Percentiles rank a stretch among this genome's conserved stretches.
Evolutionary conservation across 257 asterid species (phyloP).

Genomic region (Nyctanthes arbortristis): DNA sequence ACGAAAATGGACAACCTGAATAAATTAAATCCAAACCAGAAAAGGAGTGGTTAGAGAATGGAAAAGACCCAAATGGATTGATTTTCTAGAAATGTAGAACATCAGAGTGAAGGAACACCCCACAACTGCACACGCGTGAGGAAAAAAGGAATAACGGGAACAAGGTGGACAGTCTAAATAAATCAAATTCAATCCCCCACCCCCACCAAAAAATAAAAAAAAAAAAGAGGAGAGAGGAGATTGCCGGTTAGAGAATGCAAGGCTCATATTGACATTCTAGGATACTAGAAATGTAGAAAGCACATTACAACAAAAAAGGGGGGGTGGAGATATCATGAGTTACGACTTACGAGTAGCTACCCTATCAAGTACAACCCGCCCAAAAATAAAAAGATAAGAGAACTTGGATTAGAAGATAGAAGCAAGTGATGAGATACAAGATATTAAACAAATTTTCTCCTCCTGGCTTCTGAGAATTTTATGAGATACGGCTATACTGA

Average conservation of each 20-base stretch:
- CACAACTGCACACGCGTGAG: too few species aligned
- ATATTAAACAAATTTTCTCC: background rate
- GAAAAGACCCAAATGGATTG: too few species aligned
- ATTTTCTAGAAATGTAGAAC: too few species aligned
- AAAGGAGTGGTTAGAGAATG: too few species aligned
- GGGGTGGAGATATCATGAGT: too few species aligned
- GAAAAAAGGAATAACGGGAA: background rate
- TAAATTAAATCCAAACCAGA: conserved; percentile 11
- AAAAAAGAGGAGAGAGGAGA: background rate
- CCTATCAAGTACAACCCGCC: too few species aligned
- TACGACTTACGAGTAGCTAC: background rate
- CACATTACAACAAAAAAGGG: too few species aligned
- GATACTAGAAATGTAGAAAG: conserved; percentile 5
- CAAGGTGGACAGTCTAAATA: background rate
- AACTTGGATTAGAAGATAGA: background rate
- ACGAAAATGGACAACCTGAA: conserved; percentile 91
- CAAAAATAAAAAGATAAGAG: background rate
- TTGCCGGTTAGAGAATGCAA: conserved; percentile 1
- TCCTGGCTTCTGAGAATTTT: conserved; percentile 2
- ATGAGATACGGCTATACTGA: background rate
- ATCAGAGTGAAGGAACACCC: too few species aligned
- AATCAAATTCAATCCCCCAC: background rate
- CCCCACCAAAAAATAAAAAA: too few species aligned
- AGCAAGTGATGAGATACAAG: background rate
- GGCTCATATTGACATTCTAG: background rate